phyloP scores from a whole-genome alignment of 1,284 basidiomycete species.

The Ganoderma meredithae region DNA sequence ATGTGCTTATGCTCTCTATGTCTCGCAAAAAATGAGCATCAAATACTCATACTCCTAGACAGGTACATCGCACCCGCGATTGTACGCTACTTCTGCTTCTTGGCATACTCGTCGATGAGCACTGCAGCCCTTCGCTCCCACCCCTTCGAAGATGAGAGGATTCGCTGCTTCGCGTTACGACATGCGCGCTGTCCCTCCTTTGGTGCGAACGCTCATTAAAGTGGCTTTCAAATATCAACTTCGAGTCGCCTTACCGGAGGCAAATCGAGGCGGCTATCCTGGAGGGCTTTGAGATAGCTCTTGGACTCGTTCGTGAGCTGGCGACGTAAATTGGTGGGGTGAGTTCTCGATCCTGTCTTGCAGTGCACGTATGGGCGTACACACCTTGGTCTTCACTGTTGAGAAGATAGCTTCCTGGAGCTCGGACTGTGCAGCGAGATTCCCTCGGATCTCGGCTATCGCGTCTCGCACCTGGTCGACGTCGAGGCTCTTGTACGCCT shows the following conservation, averaged over 20 bases:
- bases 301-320: neutral
- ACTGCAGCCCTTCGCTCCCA: neutral
- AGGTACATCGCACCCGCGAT: no score
- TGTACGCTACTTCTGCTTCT: neutral
- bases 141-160: neutral
- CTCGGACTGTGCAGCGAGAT: neutral
- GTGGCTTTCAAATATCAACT: no score
- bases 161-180: neutral
- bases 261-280: neutral
- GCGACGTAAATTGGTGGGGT: neutral
- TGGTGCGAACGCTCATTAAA: no score
- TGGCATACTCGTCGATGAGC: neutral
- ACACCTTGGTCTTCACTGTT: neutral
- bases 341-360: neutral
- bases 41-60: no score
- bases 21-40: no score
- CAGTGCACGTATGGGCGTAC: neutral
- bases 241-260: neutral
- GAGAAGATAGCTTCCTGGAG: conserved; percentile 1
- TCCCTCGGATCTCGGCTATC: neutral
- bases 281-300: neutral
- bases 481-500: neutral
- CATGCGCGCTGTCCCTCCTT: neutral
- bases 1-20: no score
- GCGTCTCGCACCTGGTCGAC: neutral